phyloP scores from a whole-genome alignment of 2,329 filamentous ascomycete species.

The Botryotinia globosa region DNA sequence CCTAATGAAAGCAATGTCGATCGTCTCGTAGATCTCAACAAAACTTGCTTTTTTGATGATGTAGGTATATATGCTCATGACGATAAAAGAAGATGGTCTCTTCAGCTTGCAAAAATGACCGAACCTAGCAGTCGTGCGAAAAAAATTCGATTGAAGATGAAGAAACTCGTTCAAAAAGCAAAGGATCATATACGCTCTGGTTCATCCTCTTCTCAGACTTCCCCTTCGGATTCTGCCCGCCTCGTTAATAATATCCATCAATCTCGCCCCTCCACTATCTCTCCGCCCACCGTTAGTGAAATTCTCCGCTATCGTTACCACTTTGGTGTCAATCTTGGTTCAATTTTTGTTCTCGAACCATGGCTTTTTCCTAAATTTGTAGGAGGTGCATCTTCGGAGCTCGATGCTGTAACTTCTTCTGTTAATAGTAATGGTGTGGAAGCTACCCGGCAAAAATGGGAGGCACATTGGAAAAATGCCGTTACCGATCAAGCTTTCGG shows the following conservation, averaged over 20 bases:
- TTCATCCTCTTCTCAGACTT: slow-evolving; percentile 7
- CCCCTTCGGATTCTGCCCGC: neutral
- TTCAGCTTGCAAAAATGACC: neutral
- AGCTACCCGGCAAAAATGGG: slow-evolving; percentile 46
- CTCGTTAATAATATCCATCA: neutral
- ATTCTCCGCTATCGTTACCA: slow-evolving; percentile 56
- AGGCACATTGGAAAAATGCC: slow-evolving; percentile 52
- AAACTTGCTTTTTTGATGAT: slow-evolving; percentile 9
- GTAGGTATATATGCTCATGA: neutral
- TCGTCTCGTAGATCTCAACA: neutral
- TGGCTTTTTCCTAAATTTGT: slow-evolving; percentile 47
- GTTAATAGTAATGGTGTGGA: slow-evolving; percentile 2
- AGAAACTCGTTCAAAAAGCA: slow-evolving; percentile 12
- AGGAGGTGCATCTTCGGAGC: slow-evolving; percentile 31
- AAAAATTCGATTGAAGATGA: slow-evolving; percentile 2
- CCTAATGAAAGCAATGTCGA: slow-evolving; percentile 1
- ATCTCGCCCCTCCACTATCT: slow-evolving; percentile 27
- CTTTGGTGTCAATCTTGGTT: slow-evolving; percentile 57
- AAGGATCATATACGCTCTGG: slow-evolving; percentile 7
- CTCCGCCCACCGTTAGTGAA: slow-evolving; percentile 36
- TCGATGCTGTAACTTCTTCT: slow-evolving; percentile 37
- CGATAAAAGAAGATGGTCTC: neutral
- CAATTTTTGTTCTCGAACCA: slow-evolving; percentile 58
- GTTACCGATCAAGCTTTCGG: slow-evolving; percentile 50
- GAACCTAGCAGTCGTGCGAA: neutral